Evolutionary conservation across 78 protist genomes (phyloP), one percentile per base, ranked within the genome.

Genomic region (Neovahlkampfia damariscottae): DNA sequence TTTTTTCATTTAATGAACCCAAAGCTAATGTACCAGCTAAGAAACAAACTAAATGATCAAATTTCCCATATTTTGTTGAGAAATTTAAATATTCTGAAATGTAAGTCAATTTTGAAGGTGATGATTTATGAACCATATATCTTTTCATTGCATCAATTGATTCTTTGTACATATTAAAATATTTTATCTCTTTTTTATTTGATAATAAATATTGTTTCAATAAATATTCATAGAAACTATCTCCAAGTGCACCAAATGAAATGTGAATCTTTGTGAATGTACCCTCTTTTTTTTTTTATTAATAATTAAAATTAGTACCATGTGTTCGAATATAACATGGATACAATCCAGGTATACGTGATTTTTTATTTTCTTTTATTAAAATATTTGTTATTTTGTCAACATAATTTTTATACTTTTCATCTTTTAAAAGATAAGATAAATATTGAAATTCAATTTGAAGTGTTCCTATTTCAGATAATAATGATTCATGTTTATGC

Each of bases 21-120:
- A 93, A 83, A 5, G 87, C 91, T 19, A 91, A 79, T 94, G 91
- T 91, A 36, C 95, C 97, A 36, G 87, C 93, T 3, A 84, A 80
- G 62, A 91, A 91, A 80, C 97, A 93, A 2, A 90, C 94, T 5
- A 93, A 58, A 38, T 91, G 92, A 67, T 91, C 97, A 89, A 89
- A 81, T 27, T 78, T 83, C 31, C 38, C 70, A 34, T 41, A 5
- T n/a, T 10, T 34, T 19, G 8, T 30, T 8, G 81, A 39, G 71
- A 35, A 68, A 28, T 39, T 9, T 0, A 41, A 31, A 7, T n/a
- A 36, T 29, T 81, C 87, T 5, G 84, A 74, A 2, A 83, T 6
- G 32, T 80, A 83, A 5, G 40, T 31, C 39, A 30, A 37, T 29
- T 27, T 38, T 5, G 2, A 1, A 1, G 82, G 69, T 39, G 28